Evolutionary conservation across 169 alveolate species (phyloP).

Genomic region (Blepharisma undulans): DNA sequence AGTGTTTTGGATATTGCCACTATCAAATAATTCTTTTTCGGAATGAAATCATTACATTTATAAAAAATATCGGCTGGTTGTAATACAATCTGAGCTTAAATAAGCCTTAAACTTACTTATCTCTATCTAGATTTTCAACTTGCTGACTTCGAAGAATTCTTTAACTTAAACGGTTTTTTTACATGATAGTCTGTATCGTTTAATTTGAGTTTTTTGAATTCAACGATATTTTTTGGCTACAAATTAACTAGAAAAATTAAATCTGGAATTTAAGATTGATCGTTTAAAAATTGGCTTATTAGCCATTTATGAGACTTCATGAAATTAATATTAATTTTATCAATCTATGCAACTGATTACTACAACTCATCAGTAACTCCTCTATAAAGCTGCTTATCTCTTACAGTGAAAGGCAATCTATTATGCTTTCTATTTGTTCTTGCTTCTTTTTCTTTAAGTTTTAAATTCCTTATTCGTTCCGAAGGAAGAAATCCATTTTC

Average conservation of each 20-base stretch:
- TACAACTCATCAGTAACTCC: not conserved
- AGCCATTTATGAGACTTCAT: too few species aligned
- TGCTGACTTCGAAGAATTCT: too few species aligned
- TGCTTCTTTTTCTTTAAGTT: not conserved
- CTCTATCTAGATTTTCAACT: conserved; percentile 11
- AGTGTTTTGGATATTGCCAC: conserved; percentile 28
- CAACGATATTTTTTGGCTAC: too few species aligned
- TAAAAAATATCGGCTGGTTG: conserved; percentile 35
- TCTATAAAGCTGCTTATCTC: not conserved
- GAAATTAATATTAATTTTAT: too few species aligned
- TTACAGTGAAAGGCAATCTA: not conserved
- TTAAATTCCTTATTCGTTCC: not conserved
- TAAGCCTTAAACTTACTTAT: not conserved
- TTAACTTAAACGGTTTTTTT: too few species aligned
- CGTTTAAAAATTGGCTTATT: too few species aligned
- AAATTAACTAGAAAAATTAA: too few species aligned
- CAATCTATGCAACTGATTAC: not conserved
- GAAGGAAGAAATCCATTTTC: not conserved
- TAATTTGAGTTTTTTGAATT: too few species aligned
- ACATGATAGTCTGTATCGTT: too few species aligned
- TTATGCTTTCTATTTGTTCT: not conserved
- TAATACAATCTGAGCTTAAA: conserved; percentile 15
- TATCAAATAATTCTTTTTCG: not conserved
- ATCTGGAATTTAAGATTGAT: too few species aligned
- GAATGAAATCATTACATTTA: not conserved